These are phyloP conservation scores for Mortierella sp. DNA, from an alignment of 371 early-diverging fungal species.

Conservation along the genomic window DNA sequence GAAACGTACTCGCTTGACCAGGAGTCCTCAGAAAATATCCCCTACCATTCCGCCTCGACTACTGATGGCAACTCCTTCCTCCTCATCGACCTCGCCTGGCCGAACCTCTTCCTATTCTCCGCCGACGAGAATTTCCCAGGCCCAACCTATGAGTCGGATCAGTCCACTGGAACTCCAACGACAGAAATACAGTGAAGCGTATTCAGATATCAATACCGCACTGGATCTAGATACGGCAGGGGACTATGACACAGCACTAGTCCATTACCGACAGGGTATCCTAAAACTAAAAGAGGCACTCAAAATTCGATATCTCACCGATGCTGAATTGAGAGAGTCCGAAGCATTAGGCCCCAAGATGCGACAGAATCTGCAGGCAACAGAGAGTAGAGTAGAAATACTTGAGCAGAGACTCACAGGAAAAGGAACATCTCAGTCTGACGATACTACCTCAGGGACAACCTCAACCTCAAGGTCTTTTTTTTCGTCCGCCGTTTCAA, in stretches of 20 bases:
- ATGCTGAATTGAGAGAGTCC: conserved; percentile 42
- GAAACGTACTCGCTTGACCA: no score
- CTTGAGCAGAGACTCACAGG: conserved; percentile 11
- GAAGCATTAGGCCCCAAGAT: conserved; percentile 58
- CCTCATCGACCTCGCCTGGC: not conserved
- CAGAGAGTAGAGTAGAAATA: conserved; percentile 51
- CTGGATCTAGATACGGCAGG: conserved; percentile 27
- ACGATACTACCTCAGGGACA: not conserved
- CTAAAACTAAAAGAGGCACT: conserved; percentile 37
- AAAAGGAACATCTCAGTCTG: not conserved
- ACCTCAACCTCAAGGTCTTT: conserved; percentile 4
- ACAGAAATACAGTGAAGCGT: conserved; percentile 34
- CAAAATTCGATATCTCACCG: conserved; percentile 38
- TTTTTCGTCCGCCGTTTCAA: conserved; percentile 25
- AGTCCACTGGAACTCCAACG: conserved; percentile 26
- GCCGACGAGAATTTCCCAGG: not conserved
- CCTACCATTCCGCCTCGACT: not conserved
- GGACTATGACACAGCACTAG: conserved; percentile 27
- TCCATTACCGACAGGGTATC: conserved; percentile 20
- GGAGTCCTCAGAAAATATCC: no score
- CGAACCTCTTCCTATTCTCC: not conserved
- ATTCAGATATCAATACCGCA: conserved; percentile 25
- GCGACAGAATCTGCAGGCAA: conserved; percentile 51
- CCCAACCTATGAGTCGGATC: not conserved
- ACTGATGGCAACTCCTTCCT: not conserved